Conservation (phyloP, 371 early-diverging fungal genomes). For the Coemansia sp. region DNA sequence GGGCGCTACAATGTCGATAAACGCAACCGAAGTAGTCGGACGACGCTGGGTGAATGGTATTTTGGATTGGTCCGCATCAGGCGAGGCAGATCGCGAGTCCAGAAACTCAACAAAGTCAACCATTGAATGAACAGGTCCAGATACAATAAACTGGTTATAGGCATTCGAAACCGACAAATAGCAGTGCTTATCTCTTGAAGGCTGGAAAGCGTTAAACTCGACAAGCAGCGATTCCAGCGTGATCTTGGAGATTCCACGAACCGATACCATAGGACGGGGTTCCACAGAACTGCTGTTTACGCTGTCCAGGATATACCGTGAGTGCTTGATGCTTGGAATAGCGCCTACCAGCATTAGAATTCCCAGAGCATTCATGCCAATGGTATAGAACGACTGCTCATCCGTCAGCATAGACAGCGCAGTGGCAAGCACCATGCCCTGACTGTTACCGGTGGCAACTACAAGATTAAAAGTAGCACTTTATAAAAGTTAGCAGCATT, state of each 20-base stretch:
- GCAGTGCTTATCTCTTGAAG: slow-evolving; percentile 39
- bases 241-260: neutral
- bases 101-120: neutral
- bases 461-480: neutral
- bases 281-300: neutral
- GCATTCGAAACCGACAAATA: slow-evolving; percentile 79
- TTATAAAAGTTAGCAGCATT: no score
- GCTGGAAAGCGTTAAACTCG: slow-evolving; percentile 5
- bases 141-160: slow-evolving; percentile 29
- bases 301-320: neutral
- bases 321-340: slow-evolving; percentile 3
- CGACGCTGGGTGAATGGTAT: slow-evolving; percentile 76
- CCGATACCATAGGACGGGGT: slow-evolving; percentile 7
- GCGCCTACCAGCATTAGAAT: slow-evolving; percentile 10
- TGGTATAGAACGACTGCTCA: slow-evolving; percentile 71
- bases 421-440: slow-evolving; percentile 85
- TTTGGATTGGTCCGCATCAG: slow-evolving; percentile 73
- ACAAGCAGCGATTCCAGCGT: neutral
- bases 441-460: slow-evolving; percentile 80
- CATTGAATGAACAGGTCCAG: slow-evolving; percentile 5
- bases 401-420: slow-evolving; percentile 81
- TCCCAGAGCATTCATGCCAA: slow-evolving; percentile 78
- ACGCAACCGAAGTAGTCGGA: slow-evolving; percentile 69
- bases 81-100: slow-evolving; percentile 50
- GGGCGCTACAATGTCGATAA: slow-evolving; percentile 79